Base-by-base conservation (phyloP, 768 basidiomycete species). In the Lactifluus subvellereus region DNA sequence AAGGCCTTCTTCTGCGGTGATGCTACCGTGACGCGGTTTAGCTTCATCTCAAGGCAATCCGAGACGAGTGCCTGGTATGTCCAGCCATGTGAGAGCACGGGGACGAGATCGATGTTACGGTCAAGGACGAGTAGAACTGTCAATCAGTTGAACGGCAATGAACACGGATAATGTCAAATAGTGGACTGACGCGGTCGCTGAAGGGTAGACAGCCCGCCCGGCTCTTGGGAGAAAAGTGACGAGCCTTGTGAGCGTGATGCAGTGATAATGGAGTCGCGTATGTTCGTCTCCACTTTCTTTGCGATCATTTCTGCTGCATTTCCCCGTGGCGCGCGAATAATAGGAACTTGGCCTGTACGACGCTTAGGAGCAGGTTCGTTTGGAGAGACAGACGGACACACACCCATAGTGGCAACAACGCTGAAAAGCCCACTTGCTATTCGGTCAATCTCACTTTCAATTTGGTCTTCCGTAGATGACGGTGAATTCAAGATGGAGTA, bases 251-350 rank as follows among this genome's bases (percentile, higher is more conserved):
- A 80, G 18, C 89, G 81, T 47, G 88, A 85, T 38, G 86, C 81
- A 45, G 81, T 85, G 60, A 93, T 76, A 60, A 94, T 75, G 66
- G 87, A 84, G 71, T 98, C 96, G 54, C 96, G 80, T 68, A 98
- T 88, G 74, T 92, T 93, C 14, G 85, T 82, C 70, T 99, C 97
- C 11, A 99, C 80, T 73, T 92, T 97, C 76, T 94, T 89, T 9
- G 95, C 95, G n/a, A 98, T 87, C 95, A 98, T 97, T 75, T 99
- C 97, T 20, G 95, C 97, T 5, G 97, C 97, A 74, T 98, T 98
- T 1, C 96, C 96, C 73, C 88, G 79, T 22, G 97, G 97, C 61
- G 91, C 88, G 37, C 97, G 88, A 62, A 99, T 98, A 71, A 94
- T 89, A 10, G 97, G 97, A 22, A 96, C 89, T 68, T 92, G 89